These are phyloP conservation scores for Lipomyces japonicus DNA, from an alignment of 805 yeast species.

Conservation along the genomic window DNA sequence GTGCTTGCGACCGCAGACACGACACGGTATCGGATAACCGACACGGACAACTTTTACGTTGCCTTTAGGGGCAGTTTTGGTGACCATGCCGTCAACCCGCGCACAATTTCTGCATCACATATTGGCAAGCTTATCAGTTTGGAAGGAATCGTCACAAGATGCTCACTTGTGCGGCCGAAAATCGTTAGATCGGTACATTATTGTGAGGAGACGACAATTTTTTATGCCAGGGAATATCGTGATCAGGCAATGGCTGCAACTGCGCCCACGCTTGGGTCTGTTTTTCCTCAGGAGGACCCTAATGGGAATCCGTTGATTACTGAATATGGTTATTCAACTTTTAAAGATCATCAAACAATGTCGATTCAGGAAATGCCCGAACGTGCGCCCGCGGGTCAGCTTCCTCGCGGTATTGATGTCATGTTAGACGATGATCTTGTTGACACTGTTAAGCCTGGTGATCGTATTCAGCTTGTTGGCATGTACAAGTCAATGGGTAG, in stretches of 20 bases:
- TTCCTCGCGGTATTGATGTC: slow-evolving; percentile 89
- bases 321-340: slow-evolving; percentile 89
- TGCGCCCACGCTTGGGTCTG: slow-evolving; percentile 42
- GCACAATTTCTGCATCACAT: slow-evolving; percentile 73
- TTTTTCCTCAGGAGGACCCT: slow-evolving; percentile 89
- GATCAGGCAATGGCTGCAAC: slow-evolving; percentile 68
- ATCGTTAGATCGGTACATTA: slow-evolving; percentile 88
- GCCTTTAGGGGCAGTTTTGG: slow-evolving; percentile 92
- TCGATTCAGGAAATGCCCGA: slow-evolving; percentile 98
- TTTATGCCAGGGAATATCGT: slow-evolving; percentile 85
- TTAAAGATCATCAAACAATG: slow-evolving; percentile 88
- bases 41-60: slow-evolving; percentile 63
- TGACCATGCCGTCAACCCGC: slow-evolving; percentile 77
- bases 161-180: slow-evolving; percentile 90
- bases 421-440: slow-evolving; percentile 94
- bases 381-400: slow-evolving; percentile 94
- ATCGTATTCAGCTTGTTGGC: slow-evolving; percentile 89
- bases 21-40: slow-evolving; percentile 51
- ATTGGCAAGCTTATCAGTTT: slow-evolving; percentile 79
- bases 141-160: slow-evolving; percentile 93
- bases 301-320: slow-evolving; percentile 85
- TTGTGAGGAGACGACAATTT: slow-evolving; percentile 76
- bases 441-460: slow-evolving; percentile 91
- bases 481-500: slow-evolving; percentile 83
- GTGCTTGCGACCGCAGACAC: slow-evolving; percentile 67